Evolutionary conservation across 2,329 filamentous ascomycete genomes (phyloP), one percentile per base, ranked within the genome.

Genomic region (Paraphaeosphaeria minitans): DNA sequence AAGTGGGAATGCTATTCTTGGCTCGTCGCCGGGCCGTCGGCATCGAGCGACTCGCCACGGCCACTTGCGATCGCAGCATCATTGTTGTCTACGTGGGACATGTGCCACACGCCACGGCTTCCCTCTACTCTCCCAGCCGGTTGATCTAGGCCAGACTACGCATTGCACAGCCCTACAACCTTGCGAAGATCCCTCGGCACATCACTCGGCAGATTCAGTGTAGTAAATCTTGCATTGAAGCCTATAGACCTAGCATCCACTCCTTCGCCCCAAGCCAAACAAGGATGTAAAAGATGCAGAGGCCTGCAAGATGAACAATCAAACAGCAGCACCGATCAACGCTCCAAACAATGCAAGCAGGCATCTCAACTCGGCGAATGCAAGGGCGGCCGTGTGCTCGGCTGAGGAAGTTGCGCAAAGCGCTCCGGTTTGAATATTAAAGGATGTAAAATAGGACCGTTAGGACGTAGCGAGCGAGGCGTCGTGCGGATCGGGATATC

Each of bases 261-360:
- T 21, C n/a, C n/a, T 10, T 7, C 14, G n/a, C n/a, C 39, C 16
- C 7, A 22, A 12, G 19, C 19, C 14, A 24, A 27, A 39, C 39
- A 43, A 22, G n/a, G 49, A 12, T 16, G 29, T 42, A 21, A 21
- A 55, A 42, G 16, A n/a, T 39, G 37, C n/a, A 8, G 7, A 39
- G n/a, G 37, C 37, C 6, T n/a, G 4, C 6, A n/a, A 5, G 37
- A 3, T 7, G 7, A 39, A 43, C n/a, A 22, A 43, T n/a, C n/a
- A 12, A 43, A 43, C 41, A 19, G 22, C 19, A 43, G 41, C 37
- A 19, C 37, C 31, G 53, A 43, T 52, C 49, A 64, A 64, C 59
- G 59, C 62, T 62, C 59, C 62, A 58, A 64, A 64, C 55, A 53
- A 64, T 64, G 62, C 62, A 58, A 39, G 48, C 22, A 27, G 27